These are phyloP conservation scores for Solanum neorickii DNA, from an alignment of 257 asterid species.

Conservation along the genomic window DNA sequence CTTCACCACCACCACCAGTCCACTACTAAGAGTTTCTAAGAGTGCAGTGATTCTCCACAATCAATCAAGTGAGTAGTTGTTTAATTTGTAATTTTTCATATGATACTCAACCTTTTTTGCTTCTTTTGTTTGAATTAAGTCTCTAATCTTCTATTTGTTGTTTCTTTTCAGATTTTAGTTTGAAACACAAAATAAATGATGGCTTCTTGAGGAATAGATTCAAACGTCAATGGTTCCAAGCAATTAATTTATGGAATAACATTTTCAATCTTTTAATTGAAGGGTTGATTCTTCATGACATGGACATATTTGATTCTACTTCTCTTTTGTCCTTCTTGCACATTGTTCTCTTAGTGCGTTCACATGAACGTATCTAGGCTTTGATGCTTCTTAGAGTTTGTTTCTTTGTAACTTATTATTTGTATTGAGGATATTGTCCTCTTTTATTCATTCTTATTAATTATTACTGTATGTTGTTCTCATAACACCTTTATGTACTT, in stretches of 20 bases:
- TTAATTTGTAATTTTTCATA: neutral
- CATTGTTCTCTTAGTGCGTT: neutral
- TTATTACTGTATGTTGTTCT: neutral
- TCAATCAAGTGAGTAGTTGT: neutral
- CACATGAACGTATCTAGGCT: neutral
- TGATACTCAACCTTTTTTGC: neutral
- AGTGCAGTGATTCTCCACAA: neutral
- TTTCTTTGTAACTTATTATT: neutral
- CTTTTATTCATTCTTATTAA: neutral
- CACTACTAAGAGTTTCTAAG: neutral
- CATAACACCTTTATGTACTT: neutral
- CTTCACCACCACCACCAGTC: neutral
- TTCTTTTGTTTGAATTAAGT: neutral
- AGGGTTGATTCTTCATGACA: neutral
- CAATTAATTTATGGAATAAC: neutral
- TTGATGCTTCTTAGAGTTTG: neutral
- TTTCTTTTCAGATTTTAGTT: neutral
- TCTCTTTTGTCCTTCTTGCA: neutral
- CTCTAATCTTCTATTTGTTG: neutral
- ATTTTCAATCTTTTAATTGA: neutral
- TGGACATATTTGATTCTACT: conserved; percentile 7
- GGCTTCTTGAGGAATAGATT: neutral
- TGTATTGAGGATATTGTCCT: neutral
- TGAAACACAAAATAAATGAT: neutral
- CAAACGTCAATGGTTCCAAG: neutral